These are phyloP conservation scores for Pseudognaphalium luteoalbum DNA, from an alignment of 129 eudicot species.

Conservation along the genomic window DNA sequence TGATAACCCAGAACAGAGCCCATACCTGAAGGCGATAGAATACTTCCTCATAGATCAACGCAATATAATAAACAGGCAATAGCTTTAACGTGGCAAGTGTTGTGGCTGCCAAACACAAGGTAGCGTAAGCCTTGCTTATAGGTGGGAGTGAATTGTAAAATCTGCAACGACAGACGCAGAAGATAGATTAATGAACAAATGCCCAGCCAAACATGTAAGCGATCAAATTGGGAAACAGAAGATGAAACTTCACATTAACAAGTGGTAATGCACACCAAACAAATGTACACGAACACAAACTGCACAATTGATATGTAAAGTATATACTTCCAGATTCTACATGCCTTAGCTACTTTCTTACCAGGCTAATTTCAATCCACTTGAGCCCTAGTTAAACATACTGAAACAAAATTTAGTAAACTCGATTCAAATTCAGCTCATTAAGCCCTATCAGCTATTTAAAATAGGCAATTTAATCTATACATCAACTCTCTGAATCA, in stretches of 20 bases:
- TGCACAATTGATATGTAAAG: too few species aligned
- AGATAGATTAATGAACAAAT: not conserved
- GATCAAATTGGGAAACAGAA: not conserved
- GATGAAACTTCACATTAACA: not conserved
- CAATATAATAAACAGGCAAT: constrained; percentile 37
- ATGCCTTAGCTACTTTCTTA: not conserved
- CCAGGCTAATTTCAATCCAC: not conserved
- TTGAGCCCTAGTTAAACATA: not conserved
- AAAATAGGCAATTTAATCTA: constrained; percentile 5
- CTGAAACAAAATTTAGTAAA: not conserved
- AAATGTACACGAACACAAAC: not conserved
- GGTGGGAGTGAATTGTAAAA: constrained; percentile 78
- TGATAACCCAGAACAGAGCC: not conserved
- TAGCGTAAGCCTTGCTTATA: constrained; percentile 77
- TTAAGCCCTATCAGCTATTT: not conserved
- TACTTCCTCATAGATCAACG: constrained; percentile 44
- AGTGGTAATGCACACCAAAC: not conserved
- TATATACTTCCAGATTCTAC: not conserved
- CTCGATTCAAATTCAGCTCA: not conserved
- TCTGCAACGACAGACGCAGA: constrained; percentile 38
- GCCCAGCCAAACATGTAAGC: not conserved
- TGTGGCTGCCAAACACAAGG: constrained; percentile 59
- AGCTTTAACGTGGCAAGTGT: constrained; percentile 56
- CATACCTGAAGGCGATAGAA: constrained; percentile 61
- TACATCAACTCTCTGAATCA: not conserved